Percentiles rank a stretch among this genome's conserved stretches.
These are phyloP conservation scores for Clarireedia sp. DNA, from an alignment of 2,329 filamentous ascomycete species.

Conservation along the genomic window DNA sequence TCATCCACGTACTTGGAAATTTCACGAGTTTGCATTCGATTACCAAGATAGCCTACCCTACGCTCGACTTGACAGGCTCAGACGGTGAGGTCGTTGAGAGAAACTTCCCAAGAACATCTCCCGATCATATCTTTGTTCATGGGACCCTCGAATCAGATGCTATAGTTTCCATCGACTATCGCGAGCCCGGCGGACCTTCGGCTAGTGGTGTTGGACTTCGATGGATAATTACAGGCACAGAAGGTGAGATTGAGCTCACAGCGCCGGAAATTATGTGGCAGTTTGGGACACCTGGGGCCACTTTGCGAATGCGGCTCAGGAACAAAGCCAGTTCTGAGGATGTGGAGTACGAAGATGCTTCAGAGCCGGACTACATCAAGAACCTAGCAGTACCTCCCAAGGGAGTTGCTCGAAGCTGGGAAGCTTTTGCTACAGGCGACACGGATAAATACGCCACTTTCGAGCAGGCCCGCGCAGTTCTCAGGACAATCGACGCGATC, in stretches of 20 bases:
- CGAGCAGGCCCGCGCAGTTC: background rate
- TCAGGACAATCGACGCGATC: background rate
- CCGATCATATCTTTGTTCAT: constrained; percentile 32
- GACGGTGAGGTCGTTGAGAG: constrained; percentile 22
- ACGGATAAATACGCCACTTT: background rate
- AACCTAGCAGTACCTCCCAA: background rate
- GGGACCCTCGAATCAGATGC: constrained; percentile 29
- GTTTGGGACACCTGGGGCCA: background rate
- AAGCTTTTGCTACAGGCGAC: background rate
- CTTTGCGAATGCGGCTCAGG: background rate
- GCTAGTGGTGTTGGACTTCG: background rate
- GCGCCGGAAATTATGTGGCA: background rate
- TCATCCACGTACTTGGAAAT: constrained; percentile 29
- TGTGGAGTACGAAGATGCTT: background rate
- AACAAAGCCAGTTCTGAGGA: background rate
- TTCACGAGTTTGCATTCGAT: constrained; percentile 25
- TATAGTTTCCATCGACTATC: constrained; percentile 24
- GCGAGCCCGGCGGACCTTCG: background rate
- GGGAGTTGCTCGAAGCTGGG: background rate
- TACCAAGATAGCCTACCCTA: constrained; percentile 19
- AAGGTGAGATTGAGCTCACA: background rate
- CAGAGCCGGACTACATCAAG: background rate
- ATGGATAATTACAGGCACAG: background rate
- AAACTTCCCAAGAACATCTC: constrained; percentile 22
- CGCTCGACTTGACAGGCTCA: constrained; percentile 4